Base-by-base conservation (phyloP, 2,329 filamentous ascomycete species). In the Ascochyta koolunga region DNA sequence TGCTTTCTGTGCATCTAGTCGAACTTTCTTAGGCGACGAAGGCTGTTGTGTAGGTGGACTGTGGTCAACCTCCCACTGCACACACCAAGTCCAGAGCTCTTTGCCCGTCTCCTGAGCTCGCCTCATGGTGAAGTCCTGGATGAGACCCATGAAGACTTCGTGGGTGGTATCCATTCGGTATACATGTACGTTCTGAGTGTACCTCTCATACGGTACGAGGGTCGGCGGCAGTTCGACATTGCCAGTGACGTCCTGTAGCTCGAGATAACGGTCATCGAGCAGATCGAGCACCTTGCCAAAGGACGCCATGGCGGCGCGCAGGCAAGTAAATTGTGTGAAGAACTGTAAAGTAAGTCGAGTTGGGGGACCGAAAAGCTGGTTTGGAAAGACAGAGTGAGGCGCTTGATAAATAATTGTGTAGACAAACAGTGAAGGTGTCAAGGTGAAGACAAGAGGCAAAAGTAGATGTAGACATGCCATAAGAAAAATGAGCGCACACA, bases 41-140 rank as follows among this genome's bases (percentile, higher is more conserved):
- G 50, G 39, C 18, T 41, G 43, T 18, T 54, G 44, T 21, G 15
- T 27, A 19, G 52, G 19, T 21, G 41, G 21, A 1, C 46, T 44
- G 16, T 48, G 18, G 9, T 63, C 59, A 6, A 72, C 62, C 16
- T 72, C 56, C 69, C 68, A 73, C 41, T 74, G 71, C 39, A 69
- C 62, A 19, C 48, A 57, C 69, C 69, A 74, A 6, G 65, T 68
- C 71, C 71, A 74, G 4, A 68, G 41, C 50, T 74, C 71, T 40
- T 61, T 65, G 38, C 54, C 42, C 9, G 38, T 38, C 22, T 59
- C 43, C 10, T 41, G 41, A 15, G 70, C 58, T 39, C 41, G 50
- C 29, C 61, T 59, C 33, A 63, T 60, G 22, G 68, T 72, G 50
- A 68, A 68, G 29, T 71, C 62, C 35, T 74, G 71, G 3, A 72